Evolutionary conservation across 352 stramenopile species (phyloP).

Genomic region (Pythium periplocum): DNA sequence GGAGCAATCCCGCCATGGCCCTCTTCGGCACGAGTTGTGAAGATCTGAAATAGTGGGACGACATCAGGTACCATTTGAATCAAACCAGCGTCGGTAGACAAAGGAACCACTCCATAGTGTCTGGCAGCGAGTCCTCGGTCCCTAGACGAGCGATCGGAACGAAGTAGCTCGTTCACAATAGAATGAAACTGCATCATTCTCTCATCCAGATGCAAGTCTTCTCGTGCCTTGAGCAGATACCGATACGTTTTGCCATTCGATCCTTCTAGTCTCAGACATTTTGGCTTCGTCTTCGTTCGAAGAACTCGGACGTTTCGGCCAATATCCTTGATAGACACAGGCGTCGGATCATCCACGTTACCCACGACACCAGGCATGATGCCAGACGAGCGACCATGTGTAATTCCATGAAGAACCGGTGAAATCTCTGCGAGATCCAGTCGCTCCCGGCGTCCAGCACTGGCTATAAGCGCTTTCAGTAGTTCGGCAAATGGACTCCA

Average conservation of each 20-base stretch:
- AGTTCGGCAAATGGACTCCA: slow-evolving; percentile 79
- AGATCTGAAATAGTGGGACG: slow-evolving; percentile 78
- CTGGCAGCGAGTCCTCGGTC: slow-evolving; percentile 41
- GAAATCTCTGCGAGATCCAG: slow-evolving; percentile 72
- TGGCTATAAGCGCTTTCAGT: slow-evolving; percentile 46
- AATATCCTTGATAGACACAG: slow-evolving; percentile 14
- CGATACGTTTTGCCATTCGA: slow-evolving; percentile 67
- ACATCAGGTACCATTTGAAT: slow-evolving; percentile 87
- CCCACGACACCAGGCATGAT: slow-evolving; percentile 48
- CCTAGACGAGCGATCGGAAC: slow-evolving; percentile 32
- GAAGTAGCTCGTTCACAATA: slow-evolving; percentile 69
- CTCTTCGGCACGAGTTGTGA: slow-evolving; percentile 43
- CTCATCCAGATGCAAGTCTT: slow-evolving; percentile 88
- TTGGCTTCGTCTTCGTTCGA: slow-evolving; percentile 84
- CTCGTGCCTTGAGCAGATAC: slow-evolving; percentile 83
- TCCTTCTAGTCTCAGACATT: slow-evolving; percentile 73
- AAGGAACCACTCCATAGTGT: slow-evolving; percentile 76
- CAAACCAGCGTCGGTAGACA: slow-evolving; percentile 73
- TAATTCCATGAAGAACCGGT: slow-evolving; percentile 41
- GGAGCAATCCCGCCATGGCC: slow-evolving; percentile 8
- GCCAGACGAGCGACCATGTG: slow-evolving; percentile 28
- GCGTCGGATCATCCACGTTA: not conserved
- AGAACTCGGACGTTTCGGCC: slow-evolving; percentile 42
- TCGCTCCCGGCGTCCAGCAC: slow-evolving; percentile 37
- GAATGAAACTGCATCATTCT: slow-evolving; percentile 88